Evolutionary conservation across 1,139 yeast species (phyloP).

Genomic region (Kodamaea derodonti): DNA sequence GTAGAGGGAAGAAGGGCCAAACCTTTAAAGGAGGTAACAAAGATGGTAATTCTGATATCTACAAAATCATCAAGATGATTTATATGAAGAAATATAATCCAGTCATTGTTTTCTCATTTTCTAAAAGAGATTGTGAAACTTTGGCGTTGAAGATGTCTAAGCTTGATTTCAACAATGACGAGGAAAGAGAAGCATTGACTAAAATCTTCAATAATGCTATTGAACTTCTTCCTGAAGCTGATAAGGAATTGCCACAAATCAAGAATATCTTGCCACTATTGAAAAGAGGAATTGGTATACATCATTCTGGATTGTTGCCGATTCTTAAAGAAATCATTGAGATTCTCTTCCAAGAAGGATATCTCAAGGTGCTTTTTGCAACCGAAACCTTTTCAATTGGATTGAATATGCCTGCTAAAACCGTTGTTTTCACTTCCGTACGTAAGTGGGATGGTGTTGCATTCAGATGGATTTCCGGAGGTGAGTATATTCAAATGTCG

Average conservation of each 20-base stretch:
- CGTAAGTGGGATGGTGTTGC: constrained; percentile 98
- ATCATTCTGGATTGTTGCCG: constrained; percentile 94
- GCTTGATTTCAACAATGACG: constrained; percentile 86
- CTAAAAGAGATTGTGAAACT: constrained; percentile 94
- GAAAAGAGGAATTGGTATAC: constrained; percentile 96
- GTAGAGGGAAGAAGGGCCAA: constrained; percentile 74
- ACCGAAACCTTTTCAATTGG: constrained; percentile 99
- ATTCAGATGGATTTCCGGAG: constrained; percentile 98
- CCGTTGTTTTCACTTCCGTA: constrained; percentile 94
- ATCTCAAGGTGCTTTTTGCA: constrained; percentile 89
- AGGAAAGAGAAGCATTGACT: constrained; percentile 84
- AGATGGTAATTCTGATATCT: constrained; percentile 85
- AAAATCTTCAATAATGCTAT: constrained; percentile 90
- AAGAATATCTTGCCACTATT: constrained; percentile 83
- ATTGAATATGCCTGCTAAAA: constrained; percentile 91
- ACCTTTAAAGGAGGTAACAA: constrained; percentile 87
- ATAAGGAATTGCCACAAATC: constrained; percentile 90
- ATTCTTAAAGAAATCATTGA: constrained; percentile 95
- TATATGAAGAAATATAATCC: constrained; percentile 95
- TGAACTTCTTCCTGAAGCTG: constrained; percentile 80
- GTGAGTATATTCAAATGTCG: constrained; percentile 98
- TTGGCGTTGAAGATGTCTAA: constrained; percentile 93
- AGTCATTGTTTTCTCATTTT: constrained; percentile 94
- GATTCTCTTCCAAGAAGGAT: constrained; percentile 93
- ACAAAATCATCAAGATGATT: constrained; percentile 96